Evolutionary conservation across 225 moss, liverwort and hornwort genomes (phyloP).

Genomic region (Polytrichum commune): DNA sequence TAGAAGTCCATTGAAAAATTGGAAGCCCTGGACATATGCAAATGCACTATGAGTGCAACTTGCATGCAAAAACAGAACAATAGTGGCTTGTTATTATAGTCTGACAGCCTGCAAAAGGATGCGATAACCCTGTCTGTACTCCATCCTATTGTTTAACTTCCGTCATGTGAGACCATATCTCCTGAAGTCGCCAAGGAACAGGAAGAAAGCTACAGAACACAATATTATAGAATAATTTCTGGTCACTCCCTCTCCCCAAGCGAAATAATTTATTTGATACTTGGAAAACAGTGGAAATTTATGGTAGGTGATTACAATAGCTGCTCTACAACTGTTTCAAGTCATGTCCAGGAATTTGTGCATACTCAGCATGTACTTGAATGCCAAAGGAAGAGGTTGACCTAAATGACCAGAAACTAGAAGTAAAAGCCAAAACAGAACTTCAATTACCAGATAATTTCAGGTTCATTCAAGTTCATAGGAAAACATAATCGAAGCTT

Average conservation of each 20-base stretch:
- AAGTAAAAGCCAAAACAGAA: slow-evolving; percentile 1
- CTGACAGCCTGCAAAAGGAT: too few relatives aligned
- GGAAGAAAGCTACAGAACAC: neutral
- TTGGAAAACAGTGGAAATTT: too few relatives aligned
- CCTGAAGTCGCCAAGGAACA: neutral
- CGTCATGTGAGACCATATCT: neutral
- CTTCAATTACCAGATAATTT: too few relatives aligned
- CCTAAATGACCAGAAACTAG: neutral
- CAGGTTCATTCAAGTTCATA: neutral
- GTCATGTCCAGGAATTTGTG: neutral
- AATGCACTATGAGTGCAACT: neutral
- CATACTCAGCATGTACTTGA: neutral
- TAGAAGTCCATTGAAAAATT: slow-evolving; percentile 75
- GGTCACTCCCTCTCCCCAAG: too few relatives aligned
- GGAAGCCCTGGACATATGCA: slow-evolving; percentile 60
- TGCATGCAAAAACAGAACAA: too few relatives aligned
- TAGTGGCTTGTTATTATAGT: too few relatives aligned
- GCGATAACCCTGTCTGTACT: too few relatives aligned
- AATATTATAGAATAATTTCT: too few relatives aligned
- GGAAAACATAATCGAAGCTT: neutral
- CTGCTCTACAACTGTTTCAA: too few relatives aligned
- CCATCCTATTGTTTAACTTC: too few relatives aligned
- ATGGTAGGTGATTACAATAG: too few relatives aligned
- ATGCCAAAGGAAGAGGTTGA: slow-evolving; percentile 1
- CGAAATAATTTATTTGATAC: too few relatives aligned